Percentiles rank a stretch among this genome's conserved stretches.
These are phyloP conservation scores for Geranomyces michiganensis DNA, from an alignment of 192 early-diverging fungal genomes.

Conservation along the genomic window DNA sequence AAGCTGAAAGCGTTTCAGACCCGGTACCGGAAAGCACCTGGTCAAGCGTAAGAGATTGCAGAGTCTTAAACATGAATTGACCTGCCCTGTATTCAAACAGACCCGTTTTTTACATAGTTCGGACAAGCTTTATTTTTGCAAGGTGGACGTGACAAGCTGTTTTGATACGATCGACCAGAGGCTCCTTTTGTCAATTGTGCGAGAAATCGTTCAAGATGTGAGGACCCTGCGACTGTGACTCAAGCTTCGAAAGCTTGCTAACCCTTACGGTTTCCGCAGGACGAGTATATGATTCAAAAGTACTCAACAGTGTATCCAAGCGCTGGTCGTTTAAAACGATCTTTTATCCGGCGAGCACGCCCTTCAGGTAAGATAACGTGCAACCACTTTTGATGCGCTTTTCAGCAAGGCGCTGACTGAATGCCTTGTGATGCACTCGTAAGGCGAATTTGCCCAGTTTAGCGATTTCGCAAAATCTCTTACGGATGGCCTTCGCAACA, in stretches of 20 bases:
- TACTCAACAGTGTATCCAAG: conserved; percentile 55
- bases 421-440: background rate
- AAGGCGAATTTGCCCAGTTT: conserved; percentile 52
- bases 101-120: conserved; percentile 8
- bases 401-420: background rate
- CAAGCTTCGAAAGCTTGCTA: background rate
- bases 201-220: conserved; percentile 57
- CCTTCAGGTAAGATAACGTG: conserved; percentile 42
- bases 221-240: background rate
- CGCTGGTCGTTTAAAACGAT: conserved; percentile 38
- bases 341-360: conserved; percentile 38
- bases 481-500: conserved; percentile 53
- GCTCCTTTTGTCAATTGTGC: conserved; percentile 62
- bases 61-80: background rate
- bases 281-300: conserved; percentile 72
- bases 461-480: conserved; percentile 46
- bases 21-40: conserved; percentile 10
- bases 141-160: conserved; percentile 76
- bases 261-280: conserved; percentile 34
- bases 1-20: conserved; percentile 33
- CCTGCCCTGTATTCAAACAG: background rate
- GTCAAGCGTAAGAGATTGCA: background rate
- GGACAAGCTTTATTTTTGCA: conserved; percentile 71
- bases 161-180: conserved; percentile 85
- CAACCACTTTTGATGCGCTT: background rate